Percentiles rank a stretch among this genome's conserved stretches.
phyloP scores from a whole-genome alignment of 805 yeast species.

The Wickerhamomyces canadensis region DNA sequence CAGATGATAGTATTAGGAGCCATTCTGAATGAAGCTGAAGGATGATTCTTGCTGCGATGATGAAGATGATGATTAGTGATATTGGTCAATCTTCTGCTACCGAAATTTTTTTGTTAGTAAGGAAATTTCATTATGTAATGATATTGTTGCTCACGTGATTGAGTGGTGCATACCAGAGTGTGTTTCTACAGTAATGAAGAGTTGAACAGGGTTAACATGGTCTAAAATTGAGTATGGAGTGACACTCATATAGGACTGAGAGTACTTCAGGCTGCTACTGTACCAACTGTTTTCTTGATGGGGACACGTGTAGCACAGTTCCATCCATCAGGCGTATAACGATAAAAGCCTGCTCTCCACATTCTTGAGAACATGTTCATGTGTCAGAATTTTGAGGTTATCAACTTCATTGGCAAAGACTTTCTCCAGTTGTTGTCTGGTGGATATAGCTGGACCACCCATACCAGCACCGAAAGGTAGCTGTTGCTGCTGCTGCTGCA shows the following conservation, averaged over 20 bases:
- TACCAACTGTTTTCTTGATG: too few species aligned
- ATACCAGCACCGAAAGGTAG: slow-evolving; percentile 15
- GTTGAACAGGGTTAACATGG: too few species aligned
- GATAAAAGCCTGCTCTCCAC: slow-evolving; percentile 53
- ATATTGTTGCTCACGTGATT: too few species aligned
- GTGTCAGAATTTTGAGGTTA: slow-evolving; percentile 57
- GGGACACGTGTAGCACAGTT: too few species aligned
- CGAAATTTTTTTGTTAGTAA: slow-evolving; percentile 11
- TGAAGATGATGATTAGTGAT: too few species aligned
- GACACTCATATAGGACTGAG: too few species aligned
- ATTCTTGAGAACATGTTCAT: slow-evolving; percentile 49
- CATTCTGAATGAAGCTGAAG: background rate
- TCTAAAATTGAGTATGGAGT: too few species aligned
- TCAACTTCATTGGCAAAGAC: slow-evolving; percentile 69
- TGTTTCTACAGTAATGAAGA: too few species aligned
- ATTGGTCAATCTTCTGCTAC: too few species aligned
- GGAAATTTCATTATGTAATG: too few species aligned
- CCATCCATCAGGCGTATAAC: background rate
- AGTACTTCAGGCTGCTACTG: too few species aligned
- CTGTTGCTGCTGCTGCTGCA: slow-evolving; percentile 36
- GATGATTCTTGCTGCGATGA: background rate
- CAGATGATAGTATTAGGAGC: background rate
- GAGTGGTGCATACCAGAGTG: too few species aligned
- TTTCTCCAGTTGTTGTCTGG: slow-evolving; percentile 37
- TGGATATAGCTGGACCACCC: slow-evolving; percentile 45